Percentiles rank a stretch among this genome's conserved stretches.
These are phyloP conservation scores for Brassica rapa DNA, from an alignment of 345 rosid species.

Conservation along the genomic window DNA sequence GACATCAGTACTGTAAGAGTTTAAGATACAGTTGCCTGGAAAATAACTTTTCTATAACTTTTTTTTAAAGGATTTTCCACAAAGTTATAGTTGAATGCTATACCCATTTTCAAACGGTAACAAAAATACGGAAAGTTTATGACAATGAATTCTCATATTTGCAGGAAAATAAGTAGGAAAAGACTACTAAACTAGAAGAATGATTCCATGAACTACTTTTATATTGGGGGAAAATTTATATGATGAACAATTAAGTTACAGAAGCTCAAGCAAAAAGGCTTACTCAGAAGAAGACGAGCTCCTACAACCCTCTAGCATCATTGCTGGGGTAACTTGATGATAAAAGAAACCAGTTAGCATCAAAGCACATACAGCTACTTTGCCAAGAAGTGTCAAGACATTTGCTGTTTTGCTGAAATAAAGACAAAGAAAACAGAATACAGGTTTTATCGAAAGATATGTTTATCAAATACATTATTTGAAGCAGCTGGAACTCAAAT, in stretches of 20 bases:
- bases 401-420: conserved; percentile 74
- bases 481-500: not conserved
- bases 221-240: not conserved
- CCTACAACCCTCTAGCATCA: conserved; percentile 52
- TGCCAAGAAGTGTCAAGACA: conserved; percentile 72
- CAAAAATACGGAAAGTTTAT: not conserved
- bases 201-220: conserved; percentile 15
- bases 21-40: not conserved
- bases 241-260: not conserved
- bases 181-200: not conserved
- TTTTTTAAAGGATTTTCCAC: not conserved
- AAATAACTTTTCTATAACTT: not conserved
- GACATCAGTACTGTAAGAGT: conserved; percentile 24
- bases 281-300: conserved; percentile 62
- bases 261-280: conserved; percentile 37
- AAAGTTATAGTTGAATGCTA: not conserved
- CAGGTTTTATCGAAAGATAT: not conserved
- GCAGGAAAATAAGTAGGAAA: not conserved
- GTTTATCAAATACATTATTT: not conserved
- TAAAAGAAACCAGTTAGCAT: conserved; percentile 85
- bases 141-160: not conserved
- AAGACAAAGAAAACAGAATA: conserved; percentile 28
- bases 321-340: conserved; percentile 66
- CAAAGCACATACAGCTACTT: conserved; percentile 77
- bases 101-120: not conserved